These are phyloP conservation scores for Syzygium aromaticum DNA, from an alignment of 345 rosid species.

Conservation along the genomic window DNA sequence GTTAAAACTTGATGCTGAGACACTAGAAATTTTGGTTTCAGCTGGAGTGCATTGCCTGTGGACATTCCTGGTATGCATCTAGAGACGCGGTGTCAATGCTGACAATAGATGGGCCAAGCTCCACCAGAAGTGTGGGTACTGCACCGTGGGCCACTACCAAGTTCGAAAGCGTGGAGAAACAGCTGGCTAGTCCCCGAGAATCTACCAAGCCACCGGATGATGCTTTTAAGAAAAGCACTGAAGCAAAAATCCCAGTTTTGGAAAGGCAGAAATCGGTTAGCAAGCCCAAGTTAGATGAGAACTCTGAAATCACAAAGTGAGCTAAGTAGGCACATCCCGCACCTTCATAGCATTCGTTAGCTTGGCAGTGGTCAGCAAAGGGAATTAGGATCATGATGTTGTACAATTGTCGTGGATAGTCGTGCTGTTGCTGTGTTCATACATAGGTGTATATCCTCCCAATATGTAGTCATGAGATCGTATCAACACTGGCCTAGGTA, in stretches of 20 bases:
- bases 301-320: slow-evolving; percentile 22
- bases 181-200: slow-evolving; percentile 51
- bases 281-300: slow-evolving; percentile 31
- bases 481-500: background rate
- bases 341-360: background rate
- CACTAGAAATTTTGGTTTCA: slow-evolving; percentile 13
- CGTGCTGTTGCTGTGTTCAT: background rate
- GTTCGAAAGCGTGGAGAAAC: slow-evolving; percentile 53
- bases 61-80: slow-evolving; percentile 88
- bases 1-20: background rate
- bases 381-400: background rate
- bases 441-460: background rate
- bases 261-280: slow-evolving; percentile 38
- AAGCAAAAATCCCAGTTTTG: slow-evolving; percentile 32
- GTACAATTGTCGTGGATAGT: background rate
- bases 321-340: slow-evolving; percentile 12
- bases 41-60: slow-evolving; percentile 89
- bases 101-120: slow-evolving; percentile 54
- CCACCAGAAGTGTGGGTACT: slow-evolving; percentile 34
- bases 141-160: slow-evolving; percentile 52
- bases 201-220: slow-evolving; percentile 36
- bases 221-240: slow-evolving; percentile 32
- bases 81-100: slow-evolving; percentile 73
- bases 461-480: background rate
- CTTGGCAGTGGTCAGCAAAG: background rate